phyloP scores from a whole-genome alignment of 495 filamentous ascomycete species.

The Hypomontagnella monticulosa region DNA sequence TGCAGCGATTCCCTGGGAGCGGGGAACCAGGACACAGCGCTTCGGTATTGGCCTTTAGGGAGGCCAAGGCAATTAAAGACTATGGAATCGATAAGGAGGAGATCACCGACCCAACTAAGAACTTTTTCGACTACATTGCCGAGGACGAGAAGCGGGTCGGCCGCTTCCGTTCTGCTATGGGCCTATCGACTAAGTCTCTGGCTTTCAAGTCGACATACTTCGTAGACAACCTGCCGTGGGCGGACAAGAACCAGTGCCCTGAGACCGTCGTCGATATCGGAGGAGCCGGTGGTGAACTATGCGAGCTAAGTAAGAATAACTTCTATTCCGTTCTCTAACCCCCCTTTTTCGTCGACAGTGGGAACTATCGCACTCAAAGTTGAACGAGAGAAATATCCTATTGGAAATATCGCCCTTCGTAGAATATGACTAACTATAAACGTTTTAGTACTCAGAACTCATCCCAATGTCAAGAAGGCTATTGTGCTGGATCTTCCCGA shows the following conservation, averaged over 20 bases:
- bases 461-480: constrained; percentile 39
- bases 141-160: constrained; percentile 47
- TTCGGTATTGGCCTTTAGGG: constrained; percentile 29
- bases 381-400: too few species aligned
- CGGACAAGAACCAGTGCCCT: constrained; percentile 37
- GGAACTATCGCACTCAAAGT: background rate
- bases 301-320: constrained; percentile 25
- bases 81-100: constrained; percentile 11
- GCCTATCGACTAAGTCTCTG: constrained; percentile 44
- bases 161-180: constrained; percentile 58
- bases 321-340: background rate
- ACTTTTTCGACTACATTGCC: constrained; percentile 49
- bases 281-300: constrained; percentile 44
- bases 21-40: constrained; percentile 41
- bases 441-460: constrained; percentile 33
- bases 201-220: constrained; percentile 50
- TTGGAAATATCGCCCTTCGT: background rate
- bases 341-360: background rate
- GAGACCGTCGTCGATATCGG: constrained; percentile 57
- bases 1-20: constrained; percentile 38
- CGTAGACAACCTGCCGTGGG: constrained; percentile 51
- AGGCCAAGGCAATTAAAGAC: constrained; percentile 11
- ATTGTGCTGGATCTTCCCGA: constrained; percentile 29
- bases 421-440: background rate
- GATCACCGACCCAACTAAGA: constrained; percentile 37